Evolutionary conservation across 1,284 basidiomycete species (phyloP).

Genomic region (Cutaneotrichosporon mucoides): DNA sequence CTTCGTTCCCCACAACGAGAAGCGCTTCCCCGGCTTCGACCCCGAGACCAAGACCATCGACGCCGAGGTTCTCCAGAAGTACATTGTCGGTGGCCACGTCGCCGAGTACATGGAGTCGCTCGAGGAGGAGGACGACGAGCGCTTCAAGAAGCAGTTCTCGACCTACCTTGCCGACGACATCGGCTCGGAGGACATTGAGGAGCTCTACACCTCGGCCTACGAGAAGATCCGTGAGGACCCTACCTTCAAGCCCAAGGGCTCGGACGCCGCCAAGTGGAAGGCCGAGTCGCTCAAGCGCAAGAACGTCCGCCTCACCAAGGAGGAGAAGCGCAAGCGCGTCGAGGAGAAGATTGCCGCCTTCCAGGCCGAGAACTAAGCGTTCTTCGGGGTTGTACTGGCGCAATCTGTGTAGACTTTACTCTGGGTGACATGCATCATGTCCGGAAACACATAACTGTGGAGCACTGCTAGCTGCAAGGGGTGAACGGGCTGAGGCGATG

Average conservation of each 20-base stretch:
- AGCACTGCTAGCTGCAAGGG: background rate
- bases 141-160: slow-evolving; percentile 98
- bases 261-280: slow-evolving; percentile 83
- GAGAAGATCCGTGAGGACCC: slow-evolving; percentile 95
- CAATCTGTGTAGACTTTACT: background rate
- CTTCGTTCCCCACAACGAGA: slow-evolving; percentile 96
- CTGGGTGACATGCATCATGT: slow-evolving; percentile 7
- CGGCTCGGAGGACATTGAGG: slow-evolving; percentile 95
- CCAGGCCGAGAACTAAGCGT: slow-evolving; percentile 1
- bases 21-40: slow-evolving; percentile 98
- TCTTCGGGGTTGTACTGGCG: background rate
- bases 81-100: slow-evolving; percentile 97
- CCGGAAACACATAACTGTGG: background rate
- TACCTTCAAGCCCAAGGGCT: slow-evolving; percentile 83
- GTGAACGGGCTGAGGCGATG: too few relatives aligned
- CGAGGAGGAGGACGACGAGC: slow-evolving; percentile 99
- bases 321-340: slow-evolving; percentile 61
- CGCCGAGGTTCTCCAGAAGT: slow-evolving; percentile 91
- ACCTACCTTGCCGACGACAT: slow-evolving; percentile 93
- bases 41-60: slow-evolving; percentile 91
- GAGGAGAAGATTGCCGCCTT: slow-evolving; percentile 8
- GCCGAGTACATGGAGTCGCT: slow-evolving; percentile 99
- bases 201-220: slow-evolving; percentile 86
- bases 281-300: slow-evolving; percentile 75
- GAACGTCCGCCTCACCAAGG: slow-evolving; percentile 66